A percentile compares a stretch with the other conserved stretches of the same genome.
These are phyloP conservation scores for Penicillium egyptiacum DNA, from an alignment of 495 filamentous ascomycete species.

Conservation along the genomic window DNA sequence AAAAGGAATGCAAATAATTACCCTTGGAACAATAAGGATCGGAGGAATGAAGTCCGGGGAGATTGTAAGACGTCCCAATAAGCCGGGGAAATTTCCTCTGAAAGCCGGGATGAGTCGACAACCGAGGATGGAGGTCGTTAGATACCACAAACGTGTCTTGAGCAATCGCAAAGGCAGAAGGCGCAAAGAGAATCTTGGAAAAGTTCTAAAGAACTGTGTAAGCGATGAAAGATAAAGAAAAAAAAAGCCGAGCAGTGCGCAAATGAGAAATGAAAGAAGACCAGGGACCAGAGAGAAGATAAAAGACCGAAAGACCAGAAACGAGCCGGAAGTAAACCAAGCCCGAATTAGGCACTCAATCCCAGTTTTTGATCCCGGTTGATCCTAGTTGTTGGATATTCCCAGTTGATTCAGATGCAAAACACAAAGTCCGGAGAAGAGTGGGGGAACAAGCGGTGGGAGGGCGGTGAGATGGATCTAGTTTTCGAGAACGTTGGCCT, in stretches of 20 bases:
- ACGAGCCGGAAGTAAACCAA: conserved; percentile 2
- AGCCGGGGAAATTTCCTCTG: conserved; percentile 10
- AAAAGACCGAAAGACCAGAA: neutral
- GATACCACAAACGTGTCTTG: conserved; percentile 11
- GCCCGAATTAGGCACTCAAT: conserved; percentile 6
- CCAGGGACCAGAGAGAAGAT: neutral
- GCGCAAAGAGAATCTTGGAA: neutral
- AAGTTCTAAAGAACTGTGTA: conserved; percentile 7
- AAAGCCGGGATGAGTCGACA: conserved; percentile 20
- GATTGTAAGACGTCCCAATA: neutral
- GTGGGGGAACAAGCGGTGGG: conserved; percentile 31
- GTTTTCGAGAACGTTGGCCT: neutral
- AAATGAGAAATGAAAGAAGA: conserved; percentile 1
- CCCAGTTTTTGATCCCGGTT: neutral
- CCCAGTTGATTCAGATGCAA: neutral
- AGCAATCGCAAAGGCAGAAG: conserved; percentile 5
- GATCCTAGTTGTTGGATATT: neutral
- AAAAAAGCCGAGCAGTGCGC: neutral
- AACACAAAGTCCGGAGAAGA: conserved; percentile 17
- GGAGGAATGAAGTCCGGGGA: conserved; percentile 5
- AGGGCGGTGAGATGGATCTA: conserved; percentile 23
- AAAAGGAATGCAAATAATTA: conserved; percentile 7
- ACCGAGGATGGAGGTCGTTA: conserved; percentile 16
- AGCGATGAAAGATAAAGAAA: conserved; percentile 1
- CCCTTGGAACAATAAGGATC: conserved; percentile 3